Percentiles rank a stretch among this genome's conserved stretches.
Conservation (phyloP, 2,329 filamentous ascomycete species). For the Cryoendolithus antarcticus region DNA sequence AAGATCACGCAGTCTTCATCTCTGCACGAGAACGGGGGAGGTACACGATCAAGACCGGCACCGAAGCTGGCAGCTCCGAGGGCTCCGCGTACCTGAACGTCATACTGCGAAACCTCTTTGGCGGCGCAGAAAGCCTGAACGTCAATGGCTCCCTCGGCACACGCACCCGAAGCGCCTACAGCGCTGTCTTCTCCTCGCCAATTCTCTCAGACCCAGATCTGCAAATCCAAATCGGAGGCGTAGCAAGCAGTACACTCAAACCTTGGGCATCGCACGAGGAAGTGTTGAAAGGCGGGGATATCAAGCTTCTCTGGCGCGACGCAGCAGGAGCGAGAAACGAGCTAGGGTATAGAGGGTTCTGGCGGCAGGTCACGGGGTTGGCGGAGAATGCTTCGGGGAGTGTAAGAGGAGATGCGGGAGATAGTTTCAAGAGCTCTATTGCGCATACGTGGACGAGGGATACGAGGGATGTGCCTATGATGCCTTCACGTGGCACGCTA, state of each 20-base stretch:
- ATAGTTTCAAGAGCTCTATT: conserved; percentile 79
- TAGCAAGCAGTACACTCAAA: conserved; percentile 77
- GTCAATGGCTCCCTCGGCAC: conserved; percentile 82
- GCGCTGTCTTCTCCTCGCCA: conserved; percentile 70
- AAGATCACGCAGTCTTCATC: conserved; percentile 70
- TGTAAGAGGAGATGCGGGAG: conserved; percentile 73
- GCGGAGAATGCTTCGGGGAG: conserved; percentile 64
- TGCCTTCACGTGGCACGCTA: conserved; percentile 73
- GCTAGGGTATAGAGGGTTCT: conserved; percentile 65
- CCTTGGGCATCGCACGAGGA: conserved; percentile 93
- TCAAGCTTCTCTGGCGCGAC: conserved; percentile 65
- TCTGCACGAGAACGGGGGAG: conserved; percentile 67
- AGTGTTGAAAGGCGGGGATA: conserved; percentile 61
- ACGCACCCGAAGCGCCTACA: conserved; percentile 82
- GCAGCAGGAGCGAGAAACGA: conserved; percentile 53
- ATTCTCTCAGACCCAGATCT: conserved; percentile 74
- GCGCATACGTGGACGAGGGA: conserved; percentile 73
- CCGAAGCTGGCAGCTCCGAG: conserved; percentile 85
- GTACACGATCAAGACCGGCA: conserved; percentile 84
- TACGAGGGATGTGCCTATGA: conserved; percentile 67
- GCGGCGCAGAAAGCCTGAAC: conserved; percentile 80
- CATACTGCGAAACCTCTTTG: conserved; percentile 82
- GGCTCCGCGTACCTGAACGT: conserved; percentile 85
- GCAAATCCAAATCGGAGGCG: conserved; percentile 63
- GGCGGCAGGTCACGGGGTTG: conserved; percentile 80